Conservation (phyloP, 2,329 filamentous ascomycete species). For the Botrytis fabae region DNA sequence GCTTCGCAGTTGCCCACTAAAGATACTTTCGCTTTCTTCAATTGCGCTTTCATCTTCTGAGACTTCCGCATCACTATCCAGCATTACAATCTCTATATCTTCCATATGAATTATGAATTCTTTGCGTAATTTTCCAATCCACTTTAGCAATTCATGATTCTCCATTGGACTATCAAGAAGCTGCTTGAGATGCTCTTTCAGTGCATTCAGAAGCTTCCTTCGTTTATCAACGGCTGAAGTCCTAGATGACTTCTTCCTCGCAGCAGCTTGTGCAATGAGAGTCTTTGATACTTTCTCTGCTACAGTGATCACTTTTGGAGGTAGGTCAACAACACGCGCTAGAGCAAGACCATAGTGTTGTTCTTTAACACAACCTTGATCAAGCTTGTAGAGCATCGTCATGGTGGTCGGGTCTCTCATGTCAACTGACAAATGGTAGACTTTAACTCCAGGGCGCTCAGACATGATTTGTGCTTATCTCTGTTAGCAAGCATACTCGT, state of each 20-base stretch:
- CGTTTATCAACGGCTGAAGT: constrained; percentile 60
- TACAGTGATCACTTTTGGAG: constrained; percentile 62
- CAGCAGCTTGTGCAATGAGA: constrained; percentile 58
- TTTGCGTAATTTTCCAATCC: constrained; percentile 66
- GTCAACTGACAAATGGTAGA: constrained; percentile 76
- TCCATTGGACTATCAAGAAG: constrained; percentile 65
- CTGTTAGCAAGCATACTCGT: constrained; percentile 17
- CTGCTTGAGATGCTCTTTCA: constrained; percentile 72
- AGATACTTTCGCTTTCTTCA: background rate
- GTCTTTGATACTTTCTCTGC: constrained; percentile 67
- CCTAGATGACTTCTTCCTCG: constrained; percentile 58
- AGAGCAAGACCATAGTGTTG: constrained; percentile 82
- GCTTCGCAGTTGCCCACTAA: background rate
- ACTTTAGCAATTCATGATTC: constrained; percentile 60
- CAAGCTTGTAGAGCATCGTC: constrained; percentile 85
- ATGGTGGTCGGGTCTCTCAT: constrained; percentile 60
- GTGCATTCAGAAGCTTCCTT: constrained; percentile 69
- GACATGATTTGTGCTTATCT: constrained; percentile 66
- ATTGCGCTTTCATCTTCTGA: constrained; percentile 16
- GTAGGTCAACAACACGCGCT: constrained; percentile 73
- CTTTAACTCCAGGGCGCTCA: constrained; percentile 76
- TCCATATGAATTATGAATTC: constrained; percentile 76
- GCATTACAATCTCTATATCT: constrained; percentile 50
- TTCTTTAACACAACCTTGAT: constrained; percentile 68
- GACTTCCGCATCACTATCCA: constrained; percentile 27